Percentiles rank a stretch among this genome's conserved stretches.
phyloP scores from a whole-genome alignment of 2,329 filamentous ascomycete genomes.

The Colletotrichum tofieldiae region DNA sequence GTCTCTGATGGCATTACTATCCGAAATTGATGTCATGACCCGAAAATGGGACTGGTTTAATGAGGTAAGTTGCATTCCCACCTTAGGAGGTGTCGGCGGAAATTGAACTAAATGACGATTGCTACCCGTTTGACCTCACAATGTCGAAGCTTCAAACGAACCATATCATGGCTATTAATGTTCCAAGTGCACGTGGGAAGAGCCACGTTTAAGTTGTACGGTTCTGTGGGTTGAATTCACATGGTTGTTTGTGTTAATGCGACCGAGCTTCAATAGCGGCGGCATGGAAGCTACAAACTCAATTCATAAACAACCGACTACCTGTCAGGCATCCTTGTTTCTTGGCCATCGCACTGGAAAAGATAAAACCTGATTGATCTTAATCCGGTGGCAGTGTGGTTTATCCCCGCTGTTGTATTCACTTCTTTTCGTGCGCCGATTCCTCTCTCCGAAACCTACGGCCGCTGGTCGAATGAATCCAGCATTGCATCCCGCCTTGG shows the following conservation, averaged over 20 bases:
- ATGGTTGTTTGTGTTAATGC: background rate
- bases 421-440: background rate
- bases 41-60: background rate
- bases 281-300: background rate
- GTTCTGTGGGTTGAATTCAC: background rate
- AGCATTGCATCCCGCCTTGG: background rate
- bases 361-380: too few species aligned
- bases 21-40: background rate
- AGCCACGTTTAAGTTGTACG: background rate
- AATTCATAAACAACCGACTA: background rate
- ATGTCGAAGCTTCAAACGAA: background rate
- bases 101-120: background rate
- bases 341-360: background rate
- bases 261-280: conserved; percentile 2
- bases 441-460: background rate
- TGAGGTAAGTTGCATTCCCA: too few species aligned
- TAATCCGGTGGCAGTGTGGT: background rate
- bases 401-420: background rate
- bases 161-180: background rate
- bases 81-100: background rate
- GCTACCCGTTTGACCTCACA: background rate
- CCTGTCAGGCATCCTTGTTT: background rate
- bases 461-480: background rate
- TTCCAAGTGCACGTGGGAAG: background rate
- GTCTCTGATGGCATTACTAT: background rate